Evolutionary conservation across 352 stramenopile genomes (phyloP).

Genomic region (Globisporangium acanthophoron): DNA sequence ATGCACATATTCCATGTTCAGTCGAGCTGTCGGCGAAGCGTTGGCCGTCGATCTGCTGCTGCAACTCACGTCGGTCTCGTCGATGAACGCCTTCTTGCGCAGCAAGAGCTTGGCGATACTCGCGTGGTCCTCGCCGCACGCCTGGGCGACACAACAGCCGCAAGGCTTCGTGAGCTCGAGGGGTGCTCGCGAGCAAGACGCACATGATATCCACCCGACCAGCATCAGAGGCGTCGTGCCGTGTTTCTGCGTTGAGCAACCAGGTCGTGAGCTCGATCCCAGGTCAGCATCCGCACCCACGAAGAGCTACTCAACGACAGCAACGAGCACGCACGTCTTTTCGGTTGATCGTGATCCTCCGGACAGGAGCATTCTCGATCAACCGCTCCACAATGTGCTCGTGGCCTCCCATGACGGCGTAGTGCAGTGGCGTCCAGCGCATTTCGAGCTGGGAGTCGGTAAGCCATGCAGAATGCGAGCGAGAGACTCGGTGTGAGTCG

Average conservation of each 20-base stretch:
- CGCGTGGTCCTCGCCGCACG: constrained; percentile 67
- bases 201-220: constrained; percentile 12
- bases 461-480: background rate
- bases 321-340: constrained; percentile 42
- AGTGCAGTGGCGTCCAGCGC: constrained; percentile 77
- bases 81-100: constrained; percentile 67
- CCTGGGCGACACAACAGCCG: constrained; percentile 22
- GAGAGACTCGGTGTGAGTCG: background rate
- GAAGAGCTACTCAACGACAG: background rate
- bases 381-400: constrained; percentile 43
- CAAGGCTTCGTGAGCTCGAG: background rate
- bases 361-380: constrained; percentile 65
- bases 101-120: constrained; percentile 50
- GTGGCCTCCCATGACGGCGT: constrained; percentile 70
- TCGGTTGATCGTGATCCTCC: constrained; percentile 73
- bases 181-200: background rate
- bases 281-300: background rate
- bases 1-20: background rate
- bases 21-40: background rate
- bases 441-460: constrained; percentile 46
- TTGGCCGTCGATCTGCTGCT: background rate
- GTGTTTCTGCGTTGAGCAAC: constrained; percentile 34
- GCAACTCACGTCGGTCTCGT: constrained; percentile 64
- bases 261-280: background rate
- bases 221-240: constrained; percentile 77